Evolutionary conservation across 495 filamentous ascomycete genomes (phyloP), one percentile per base, ranked within the genome.

Genomic region (Daldinia bambusicola): DNA sequence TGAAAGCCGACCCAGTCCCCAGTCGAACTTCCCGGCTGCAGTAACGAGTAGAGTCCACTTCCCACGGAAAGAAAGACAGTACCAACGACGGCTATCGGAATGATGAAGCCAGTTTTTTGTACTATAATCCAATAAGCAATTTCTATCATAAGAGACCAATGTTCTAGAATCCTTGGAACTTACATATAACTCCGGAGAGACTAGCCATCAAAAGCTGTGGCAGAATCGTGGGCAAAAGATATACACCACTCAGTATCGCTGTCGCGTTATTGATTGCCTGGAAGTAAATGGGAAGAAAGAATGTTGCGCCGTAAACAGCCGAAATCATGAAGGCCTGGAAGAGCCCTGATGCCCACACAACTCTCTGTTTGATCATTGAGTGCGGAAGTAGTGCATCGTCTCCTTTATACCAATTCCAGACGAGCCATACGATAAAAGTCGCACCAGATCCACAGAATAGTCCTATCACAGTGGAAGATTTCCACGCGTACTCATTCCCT

Each of bases 1-100:
- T 89, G 86, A 71, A 87, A 89, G 6, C 87, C 86, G 26, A 87
- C 75, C 88, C 87, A 90, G 77, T 83, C 74, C 22, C 75, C 79
- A 1, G 74, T 71, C 10, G 76, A 53, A n/a, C 83, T 86, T 6
- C 66, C 55, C 1, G 82, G 80, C 10, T 74, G 72, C 4, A 85
- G 75, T n/a, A 82, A 82, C 31, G 84, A 83, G n/a, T 84, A 53
- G 30, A 89, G 76, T 1, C 86, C 86, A n/a, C 76, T 76, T 6
- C 81, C 83, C 38, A 88, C 78, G 18, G 90, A 40, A 84, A 78
- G 40, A 95, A 57, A 45, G 88, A 80, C 0, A 88, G 79, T 0
- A 85, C 85, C 37, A 79, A 65, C 37, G 13, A 40, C 37, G 12
- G 37, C 37, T 40, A 40, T 40, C 12, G 37, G 37, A 40, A 40